These are phyloP conservation scores for Chloris gayana DNA, from an alignment of 176 grass and related monocot species.

Conservation along the genomic window DNA sequence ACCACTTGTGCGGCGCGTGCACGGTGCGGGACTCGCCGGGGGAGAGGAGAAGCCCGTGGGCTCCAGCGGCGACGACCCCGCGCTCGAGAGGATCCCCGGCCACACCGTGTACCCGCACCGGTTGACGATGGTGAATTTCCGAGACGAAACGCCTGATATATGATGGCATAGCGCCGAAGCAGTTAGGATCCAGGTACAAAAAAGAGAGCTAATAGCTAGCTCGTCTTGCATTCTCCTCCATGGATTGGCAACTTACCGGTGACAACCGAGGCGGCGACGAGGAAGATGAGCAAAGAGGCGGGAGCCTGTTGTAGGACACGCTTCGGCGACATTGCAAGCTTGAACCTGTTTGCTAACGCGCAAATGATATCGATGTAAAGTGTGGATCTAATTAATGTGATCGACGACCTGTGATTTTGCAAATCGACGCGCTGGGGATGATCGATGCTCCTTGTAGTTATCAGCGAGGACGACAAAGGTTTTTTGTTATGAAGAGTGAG, in stretches of 20 bases:
- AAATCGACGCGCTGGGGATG: too few species aligned
- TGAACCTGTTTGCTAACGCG: background rate
- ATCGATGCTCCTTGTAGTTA: background rate
- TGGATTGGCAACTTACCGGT: background rate
- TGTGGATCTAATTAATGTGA: too few species aligned
- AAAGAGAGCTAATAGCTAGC: too few species aligned
- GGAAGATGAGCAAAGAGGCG: background rate
- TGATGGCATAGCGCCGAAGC: too few species aligned
- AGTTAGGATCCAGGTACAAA: too few species aligned
- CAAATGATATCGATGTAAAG: background rate
- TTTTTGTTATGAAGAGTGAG: background rate
- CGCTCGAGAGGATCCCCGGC: constrained; percentile 60
- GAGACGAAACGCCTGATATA: background rate
- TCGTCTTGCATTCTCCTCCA: background rate
- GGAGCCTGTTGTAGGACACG: background rate
- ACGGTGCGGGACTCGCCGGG: constrained; percentile 35
- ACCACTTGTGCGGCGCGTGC: constrained; percentile 47
- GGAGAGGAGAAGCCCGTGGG: constrained; percentile 54
- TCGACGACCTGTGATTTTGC: background rate
- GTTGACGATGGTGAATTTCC: constrained; percentile 53
- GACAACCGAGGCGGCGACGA: background rate
- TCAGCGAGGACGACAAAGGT: background rate
- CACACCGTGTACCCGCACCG: constrained; percentile 66
- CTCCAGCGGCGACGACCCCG: constrained; percentile 35
- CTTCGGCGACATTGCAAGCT: background rate